Base-by-base conservation (phyloP, 2,329 filamentous ascomycete genomes). In the Tricladium varicosporioides region DNA sequence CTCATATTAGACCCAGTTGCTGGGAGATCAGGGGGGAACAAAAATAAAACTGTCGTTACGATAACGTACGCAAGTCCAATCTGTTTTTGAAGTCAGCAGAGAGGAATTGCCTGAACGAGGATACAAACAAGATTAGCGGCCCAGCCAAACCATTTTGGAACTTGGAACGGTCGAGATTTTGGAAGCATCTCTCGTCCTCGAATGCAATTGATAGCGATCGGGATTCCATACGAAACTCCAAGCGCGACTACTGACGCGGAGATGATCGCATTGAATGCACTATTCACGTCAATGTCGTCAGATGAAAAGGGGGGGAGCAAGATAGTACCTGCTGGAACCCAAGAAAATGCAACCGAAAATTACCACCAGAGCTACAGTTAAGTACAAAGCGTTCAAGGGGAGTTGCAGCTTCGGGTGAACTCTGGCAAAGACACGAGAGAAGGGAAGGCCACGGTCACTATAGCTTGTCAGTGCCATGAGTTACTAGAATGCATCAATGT, bases 181-280 rank as follows among this genome's bases (percentile, higher is more conserved):
- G 87, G 87, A 9, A 92, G 73, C 76, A 83, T 86, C 50, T 76
- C 83, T 7, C 89, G 79, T 2, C 87, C 86, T 1, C 85, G 81
- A 1, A 88, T 69, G 56, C 84, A 80, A 64, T 92, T 89, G 64
- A 92, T 84, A 0, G 82, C 77, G 43, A 89, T 80, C 0, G 88
- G 89, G 31, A 92, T 88, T 13, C 81, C 88, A 63, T 92, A 92
- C 3, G 85, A 86, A 4, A 92, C 74, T 10, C 87, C 85, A 0
- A 92, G 77, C 1, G 88, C 82, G 5, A 91, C 87, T 0, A 92
- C 88, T 0, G 85, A 87, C 0, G 86, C 82, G 0, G 85, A 83
- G 4, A 88, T 79, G 63, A 90, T 88, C 14, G 87, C 87, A 52
- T 88, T 89, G 71, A 91, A 89, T 0, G 87, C 86, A 58, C 81